These are phyloP conservation scores for Hirschfeldia incana DNA, from an alignment of 345 rosid species.

Conservation along the genomic window DNA sequence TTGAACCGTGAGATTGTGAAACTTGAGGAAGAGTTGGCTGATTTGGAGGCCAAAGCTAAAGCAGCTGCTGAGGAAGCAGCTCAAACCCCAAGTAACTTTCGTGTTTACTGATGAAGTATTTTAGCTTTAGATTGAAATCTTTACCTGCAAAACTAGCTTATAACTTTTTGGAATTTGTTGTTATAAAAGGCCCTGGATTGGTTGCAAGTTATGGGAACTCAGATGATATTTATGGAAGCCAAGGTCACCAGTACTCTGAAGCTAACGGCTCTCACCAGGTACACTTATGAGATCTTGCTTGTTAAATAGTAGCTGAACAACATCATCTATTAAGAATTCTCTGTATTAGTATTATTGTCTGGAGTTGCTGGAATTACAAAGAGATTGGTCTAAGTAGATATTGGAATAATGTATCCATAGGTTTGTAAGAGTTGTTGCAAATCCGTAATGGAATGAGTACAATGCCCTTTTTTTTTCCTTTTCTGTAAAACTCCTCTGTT, in stretches of 20 bases:
- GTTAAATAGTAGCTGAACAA: not conserved
- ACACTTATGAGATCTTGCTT: slow-evolving; percentile 5
- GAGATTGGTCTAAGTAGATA: not conserved
- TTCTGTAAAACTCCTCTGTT: not conserved
- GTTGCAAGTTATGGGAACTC: slow-evolving; percentile 50
- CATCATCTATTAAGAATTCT: not conserved
- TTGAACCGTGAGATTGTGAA: slow-evolving; percentile 58
- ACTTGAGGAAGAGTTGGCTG: slow-evolving; percentile 50
- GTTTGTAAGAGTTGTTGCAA: not conserved
- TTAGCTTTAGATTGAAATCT: slow-evolving; percentile 5
- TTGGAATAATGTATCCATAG: not conserved
- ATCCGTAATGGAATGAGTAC: not conserved
- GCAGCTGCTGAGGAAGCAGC: slow-evolving; percentile 41
- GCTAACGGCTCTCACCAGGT: slow-evolving; percentile 57
- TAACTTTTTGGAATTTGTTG: slow-evolving; percentile 11
- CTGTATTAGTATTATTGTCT: not conserved
- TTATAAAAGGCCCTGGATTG: slow-evolving; percentile 44
- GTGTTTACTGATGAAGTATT: not conserved
- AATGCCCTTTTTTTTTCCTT: not conserved
- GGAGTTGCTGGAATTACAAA: not conserved
- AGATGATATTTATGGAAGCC: slow-evolving; percentile 44
- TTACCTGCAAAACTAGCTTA: not conserved
- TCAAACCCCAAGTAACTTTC: slow-evolving; percentile 50
- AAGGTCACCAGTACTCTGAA: slow-evolving; percentile 36
- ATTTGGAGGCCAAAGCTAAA: slow-evolving; percentile 52